Conservation (phyloP, 1,284 basidiomycete species). For the Malassezia equina region DNA sequence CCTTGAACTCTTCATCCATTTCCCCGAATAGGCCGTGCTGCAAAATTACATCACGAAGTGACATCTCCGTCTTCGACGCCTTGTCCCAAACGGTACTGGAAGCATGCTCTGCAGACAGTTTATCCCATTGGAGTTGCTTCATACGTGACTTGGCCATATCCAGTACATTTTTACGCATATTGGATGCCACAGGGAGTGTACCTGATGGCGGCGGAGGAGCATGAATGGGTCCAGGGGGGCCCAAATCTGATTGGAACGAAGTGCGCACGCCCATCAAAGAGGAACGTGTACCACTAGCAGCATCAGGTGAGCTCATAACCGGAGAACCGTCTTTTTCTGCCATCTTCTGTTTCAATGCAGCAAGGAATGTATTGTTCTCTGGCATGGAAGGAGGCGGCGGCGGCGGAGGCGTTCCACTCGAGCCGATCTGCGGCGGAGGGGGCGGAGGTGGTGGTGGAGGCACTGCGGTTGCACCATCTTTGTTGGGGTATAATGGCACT, state of each 20-base stretch:
- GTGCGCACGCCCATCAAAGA: slow-evolving; percentile 40
- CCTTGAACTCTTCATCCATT: slow-evolving; percentile 98
- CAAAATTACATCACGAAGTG: slow-evolving; percentile 26
- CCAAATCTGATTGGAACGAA: slow-evolving; percentile 25
- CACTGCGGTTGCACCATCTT: slow-evolving; percentile 1
- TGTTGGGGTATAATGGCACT: background rate
- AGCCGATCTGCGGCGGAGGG: slow-evolving; percentile 7
- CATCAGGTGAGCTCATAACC: background rate
- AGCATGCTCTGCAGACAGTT: slow-evolving; percentile 51
- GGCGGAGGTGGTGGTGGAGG: slow-evolving; percentile 22
- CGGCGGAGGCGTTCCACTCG: slow-evolving; percentile 1
- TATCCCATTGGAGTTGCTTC: slow-evolving; percentile 99
- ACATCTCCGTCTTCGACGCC: slow-evolving; percentile 26
- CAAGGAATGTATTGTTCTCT: background rate
- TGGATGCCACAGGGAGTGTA: background rate
- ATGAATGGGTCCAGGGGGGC: slow-evolving; percentile 35
- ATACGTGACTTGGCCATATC: slow-evolving; percentile 79
- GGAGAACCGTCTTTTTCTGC: background rate
- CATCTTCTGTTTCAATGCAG: background rate
- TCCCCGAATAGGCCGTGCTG: slow-evolving; percentile 70
- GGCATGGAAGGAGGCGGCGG: slow-evolving; percentile 21
- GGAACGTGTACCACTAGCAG: background rate
- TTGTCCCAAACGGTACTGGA: slow-evolving; percentile 45
- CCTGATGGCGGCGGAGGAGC: slow-evolving; percentile 41
- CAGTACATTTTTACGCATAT: slow-evolving; percentile 76